phyloP scores from a whole-genome alignment of 1,284 basidiomycete genomes.

The Leccinum solheimii region DNA sequence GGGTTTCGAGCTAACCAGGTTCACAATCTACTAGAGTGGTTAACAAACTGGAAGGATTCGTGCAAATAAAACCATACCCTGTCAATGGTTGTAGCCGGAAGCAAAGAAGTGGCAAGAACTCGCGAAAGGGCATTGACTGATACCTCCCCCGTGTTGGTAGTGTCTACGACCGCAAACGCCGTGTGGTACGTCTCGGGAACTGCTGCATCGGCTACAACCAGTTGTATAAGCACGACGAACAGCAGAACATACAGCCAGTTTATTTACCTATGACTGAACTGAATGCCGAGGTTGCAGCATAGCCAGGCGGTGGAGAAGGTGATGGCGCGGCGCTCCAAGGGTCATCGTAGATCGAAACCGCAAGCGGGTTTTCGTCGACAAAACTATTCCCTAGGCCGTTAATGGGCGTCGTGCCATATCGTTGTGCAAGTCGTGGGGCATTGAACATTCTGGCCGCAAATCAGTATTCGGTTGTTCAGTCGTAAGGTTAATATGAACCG shows the following conservation, averaged over 20 bases:
- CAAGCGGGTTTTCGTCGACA: conserved; percentile 74
- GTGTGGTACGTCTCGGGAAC: conserved; percentile 78
- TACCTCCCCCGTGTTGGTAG: conserved; percentile 64
- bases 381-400: conserved; percentile 68
- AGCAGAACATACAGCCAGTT: conserved; percentile 3
- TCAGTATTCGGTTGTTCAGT: conserved; percentile 14
- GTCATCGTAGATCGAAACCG: conserved; percentile 77
- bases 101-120: conserved; percentile 69
- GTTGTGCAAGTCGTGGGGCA: conserved; percentile 67
- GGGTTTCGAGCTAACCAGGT: conserved; percentile 72
- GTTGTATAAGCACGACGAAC: conserved; percentile 13
- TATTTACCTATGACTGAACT: conserved; percentile 75
- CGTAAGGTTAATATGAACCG: conserved; percentile 6
- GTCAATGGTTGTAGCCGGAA: conserved; percentile 81
- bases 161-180: conserved; percentile 73
- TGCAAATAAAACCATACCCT: conserved; percentile 49
- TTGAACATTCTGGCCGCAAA: conserved; percentile 62
- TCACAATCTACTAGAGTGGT: conserved; percentile 64
- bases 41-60: conserved; percentile 5
- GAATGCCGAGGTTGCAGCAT: conserved; percentile 52
- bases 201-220: conserved; percentile 62
- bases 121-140: conserved; percentile 82
- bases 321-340: conserved; percentile 85
- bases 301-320: conserved; percentile 64
- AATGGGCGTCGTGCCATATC: conserved; percentile 57